Evolutionary conservation across 2,329 filamentous ascomycete genomes (phyloP).

Genomic region (Ophioceras dolichostomum): DNA sequence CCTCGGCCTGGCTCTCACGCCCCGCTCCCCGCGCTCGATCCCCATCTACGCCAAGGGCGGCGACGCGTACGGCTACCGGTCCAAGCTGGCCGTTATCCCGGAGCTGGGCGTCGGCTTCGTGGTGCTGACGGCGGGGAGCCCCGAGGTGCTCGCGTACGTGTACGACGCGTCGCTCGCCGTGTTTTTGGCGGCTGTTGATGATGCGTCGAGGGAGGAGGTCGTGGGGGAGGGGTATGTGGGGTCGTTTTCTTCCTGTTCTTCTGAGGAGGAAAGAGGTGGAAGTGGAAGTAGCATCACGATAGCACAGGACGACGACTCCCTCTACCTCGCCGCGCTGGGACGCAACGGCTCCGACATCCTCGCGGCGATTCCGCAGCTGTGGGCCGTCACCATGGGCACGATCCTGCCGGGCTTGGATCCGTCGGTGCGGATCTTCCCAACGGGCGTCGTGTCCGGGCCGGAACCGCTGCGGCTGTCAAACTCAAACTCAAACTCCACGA

Average conservation of each 20-base stretch:
- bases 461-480: no score
- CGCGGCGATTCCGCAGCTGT: neutral
- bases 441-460: neutral
- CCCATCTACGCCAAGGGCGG: neutral
- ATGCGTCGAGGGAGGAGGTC: neutral
- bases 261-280: no score
- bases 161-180: neutral
- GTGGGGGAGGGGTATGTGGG: neutral
- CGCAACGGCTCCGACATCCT: constrained; percentile 1
- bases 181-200: neutral
- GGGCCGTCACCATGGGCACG: neutral
- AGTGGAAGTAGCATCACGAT: neutral
- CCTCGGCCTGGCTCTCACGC: neutral
- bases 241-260: neutral
- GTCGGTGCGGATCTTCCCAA: neutral
- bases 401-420: neutral
- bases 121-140: neutral
- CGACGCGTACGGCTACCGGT: neutral
- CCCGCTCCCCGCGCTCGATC: neutral
- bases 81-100: neutral
- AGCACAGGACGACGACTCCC: neutral
- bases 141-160: neutral
- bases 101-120: neutral
- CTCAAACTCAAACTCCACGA: no score
- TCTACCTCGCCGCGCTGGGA: neutral